Percentiles rank a stretch among this genome's conserved stretches.
phyloP scores from a whole-genome alignment of 345 rosid species.

The Nasturtium officinale region DNA sequence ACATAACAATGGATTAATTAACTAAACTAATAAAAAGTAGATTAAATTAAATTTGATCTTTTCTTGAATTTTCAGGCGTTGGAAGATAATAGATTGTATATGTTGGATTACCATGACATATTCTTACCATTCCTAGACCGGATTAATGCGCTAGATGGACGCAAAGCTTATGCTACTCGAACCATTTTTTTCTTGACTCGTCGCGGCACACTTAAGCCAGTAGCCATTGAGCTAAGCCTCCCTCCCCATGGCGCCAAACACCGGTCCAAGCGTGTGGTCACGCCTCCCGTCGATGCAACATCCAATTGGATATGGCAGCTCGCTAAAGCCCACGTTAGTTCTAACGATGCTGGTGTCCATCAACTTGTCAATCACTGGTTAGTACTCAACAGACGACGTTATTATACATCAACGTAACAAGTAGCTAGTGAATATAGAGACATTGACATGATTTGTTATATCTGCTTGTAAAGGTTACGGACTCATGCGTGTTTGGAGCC shows the following conservation, averaged over 20 bases:
- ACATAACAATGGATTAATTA: background rate
- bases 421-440: background rate
- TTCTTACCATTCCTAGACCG: constrained; percentile 85
- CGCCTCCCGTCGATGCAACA: constrained; percentile 80
- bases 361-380: constrained; percentile 88
- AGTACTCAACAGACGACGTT: constrained; percentile 1
- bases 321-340: constrained; percentile 92
- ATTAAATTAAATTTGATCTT: background rate
- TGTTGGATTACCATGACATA: constrained; percentile 76
- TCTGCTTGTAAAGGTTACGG: constrained; percentile 44
- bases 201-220: constrained; percentile 72
- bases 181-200: constrained; percentile 77
- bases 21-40: background rate
- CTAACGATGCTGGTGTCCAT: constrained; percentile 94
- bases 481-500: constrained; percentile 94
- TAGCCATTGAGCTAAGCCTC: constrained; percentile 91
- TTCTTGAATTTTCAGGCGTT: constrained; percentile 65
- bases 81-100: constrained; percentile 70
- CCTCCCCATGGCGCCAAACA: constrained; percentile 38
- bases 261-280: constrained; percentile 70
- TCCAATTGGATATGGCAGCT: constrained; percentile 91
- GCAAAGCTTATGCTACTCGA: constrained; percentile 88
- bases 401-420: background rate
- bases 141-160: constrained; percentile 80
- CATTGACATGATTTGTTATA: background rate